A percentile compares a stretch with the other conserved stretches of the same genome.
phyloP scores from a whole-genome alignment of 2,329 filamentous ascomycete species.

The Metarhizium sp. region DNA sequence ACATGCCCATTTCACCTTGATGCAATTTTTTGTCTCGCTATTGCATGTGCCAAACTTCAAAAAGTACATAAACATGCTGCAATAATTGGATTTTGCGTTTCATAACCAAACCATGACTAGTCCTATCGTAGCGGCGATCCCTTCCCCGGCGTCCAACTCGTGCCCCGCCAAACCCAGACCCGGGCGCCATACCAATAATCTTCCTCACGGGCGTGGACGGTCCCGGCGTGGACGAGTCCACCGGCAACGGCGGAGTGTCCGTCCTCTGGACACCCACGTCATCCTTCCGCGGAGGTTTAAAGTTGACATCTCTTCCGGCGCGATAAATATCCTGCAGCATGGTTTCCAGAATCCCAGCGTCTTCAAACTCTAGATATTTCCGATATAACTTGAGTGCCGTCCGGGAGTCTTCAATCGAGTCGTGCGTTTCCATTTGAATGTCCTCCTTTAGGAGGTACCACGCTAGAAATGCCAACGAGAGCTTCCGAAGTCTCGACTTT shows the following conservation, averaged over 20 bases:
- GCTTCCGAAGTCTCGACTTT: conserved; percentile 68
- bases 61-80: background rate
- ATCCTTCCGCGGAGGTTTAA: conserved; percentile 40
- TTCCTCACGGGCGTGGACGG: conserved; percentile 39
- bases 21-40: background rate
- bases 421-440: conserved; percentile 87
- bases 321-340: conserved; percentile 83
- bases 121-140: conserved; percentile 26
- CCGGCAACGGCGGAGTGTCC: conserved; percentile 44
- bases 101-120: background rate
- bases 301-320: conserved; percentile 37
- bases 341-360: conserved; percentile 72
- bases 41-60: background rate
- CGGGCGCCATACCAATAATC: conserved; percentile 23
- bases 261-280: conserved; percentile 34
- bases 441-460: conserved; percentile 88
- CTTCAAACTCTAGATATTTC: conserved; percentile 82
- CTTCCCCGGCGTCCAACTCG: conserved; percentile 37
- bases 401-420: conserved; percentile 89
- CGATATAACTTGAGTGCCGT: conserved; percentile 83
- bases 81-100: background rate
- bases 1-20: background rate
- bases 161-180: conserved; percentile 28
- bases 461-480: conserved; percentile 84
- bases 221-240: conserved; percentile 20